Conservation (phyloP, 2,329 filamentous ascomycete genomes). For the Aspergillus fijiensis region DNA sequence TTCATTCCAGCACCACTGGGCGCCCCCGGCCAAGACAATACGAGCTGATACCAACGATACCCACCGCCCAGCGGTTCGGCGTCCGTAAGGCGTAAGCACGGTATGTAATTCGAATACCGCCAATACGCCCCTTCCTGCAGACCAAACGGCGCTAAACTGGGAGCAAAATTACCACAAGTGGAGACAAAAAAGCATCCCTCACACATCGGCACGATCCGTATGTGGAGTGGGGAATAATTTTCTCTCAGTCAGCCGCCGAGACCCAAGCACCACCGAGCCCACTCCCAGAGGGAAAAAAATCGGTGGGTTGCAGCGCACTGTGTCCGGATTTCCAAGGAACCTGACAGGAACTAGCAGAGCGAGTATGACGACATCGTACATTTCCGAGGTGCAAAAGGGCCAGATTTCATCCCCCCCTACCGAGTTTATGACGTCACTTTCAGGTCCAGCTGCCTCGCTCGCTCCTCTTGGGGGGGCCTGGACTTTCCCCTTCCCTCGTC, state of each 20-base stretch:
- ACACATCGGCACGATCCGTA: constrained; percentile 25
- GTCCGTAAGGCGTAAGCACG: background rate
- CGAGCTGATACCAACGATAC: background rate
- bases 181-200: background rate
- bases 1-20: background rate
- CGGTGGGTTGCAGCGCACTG: background rate
- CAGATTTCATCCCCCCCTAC: background rate
- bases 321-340: constrained; percentile 5
- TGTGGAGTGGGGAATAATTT: background rate
- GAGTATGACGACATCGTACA: constrained; percentile 6
- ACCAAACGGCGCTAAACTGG: background rate
- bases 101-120: background rate
- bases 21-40: background rate
- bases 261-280: background rate
- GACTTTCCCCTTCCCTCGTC: background rate
- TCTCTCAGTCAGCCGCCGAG: background rate
- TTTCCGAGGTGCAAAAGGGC: background rate
- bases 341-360: background rate
- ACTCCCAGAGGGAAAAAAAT: background rate
- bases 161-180: constrained; percentile 3
- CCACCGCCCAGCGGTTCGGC: background rate
- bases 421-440: background rate
- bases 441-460: background rate
- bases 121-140: background rate
- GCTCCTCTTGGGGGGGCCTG: background rate